Evolutionary conservation across 2,329 filamentous ascomycete species (phyloP).

Genomic region (Curvularia lunata): DNA sequence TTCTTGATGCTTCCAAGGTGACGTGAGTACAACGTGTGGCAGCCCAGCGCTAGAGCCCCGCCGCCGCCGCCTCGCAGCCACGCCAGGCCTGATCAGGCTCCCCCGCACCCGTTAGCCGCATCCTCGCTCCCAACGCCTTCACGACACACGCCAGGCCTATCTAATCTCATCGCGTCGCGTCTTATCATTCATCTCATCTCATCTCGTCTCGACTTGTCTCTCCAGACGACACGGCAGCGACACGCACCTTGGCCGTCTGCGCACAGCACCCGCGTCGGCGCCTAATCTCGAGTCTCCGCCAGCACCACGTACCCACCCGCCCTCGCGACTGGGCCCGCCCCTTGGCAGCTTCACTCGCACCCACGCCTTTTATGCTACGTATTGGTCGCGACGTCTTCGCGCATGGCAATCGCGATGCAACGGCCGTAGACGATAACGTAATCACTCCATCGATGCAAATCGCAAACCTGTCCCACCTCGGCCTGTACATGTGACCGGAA

Average conservation of each 20-base stretch:
- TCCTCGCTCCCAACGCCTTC: neutral
- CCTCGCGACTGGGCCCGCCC: neutral
- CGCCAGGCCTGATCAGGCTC: constrained; percentile 14
- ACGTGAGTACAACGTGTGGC: constrained; percentile 16
- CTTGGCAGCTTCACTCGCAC: neutral
- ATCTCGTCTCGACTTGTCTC: no score
- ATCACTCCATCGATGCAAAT: neutral
- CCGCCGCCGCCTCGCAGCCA: constrained; percentile 8
- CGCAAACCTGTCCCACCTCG: neutral
- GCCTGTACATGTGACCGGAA: neutral
- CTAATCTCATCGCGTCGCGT: no score
- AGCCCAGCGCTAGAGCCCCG: constrained; percentile 5
- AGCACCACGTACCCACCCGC: neutral
- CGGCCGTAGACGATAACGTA: neutral
- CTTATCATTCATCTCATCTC: no score
- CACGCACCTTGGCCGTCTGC: neutral
- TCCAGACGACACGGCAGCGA: no score
- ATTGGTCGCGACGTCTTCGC: neutral
- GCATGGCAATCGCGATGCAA: neutral
- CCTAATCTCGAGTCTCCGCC: neutral
- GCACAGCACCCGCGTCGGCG: neutral
- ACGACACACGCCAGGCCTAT: neutral
- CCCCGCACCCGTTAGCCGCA: constrained; percentile 19
- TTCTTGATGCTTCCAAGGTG: constrained; percentile 10
- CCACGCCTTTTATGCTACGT: neutral